Conservation (phyloP, 345 rosid species). For the Aethionema arabicum region DNA sequence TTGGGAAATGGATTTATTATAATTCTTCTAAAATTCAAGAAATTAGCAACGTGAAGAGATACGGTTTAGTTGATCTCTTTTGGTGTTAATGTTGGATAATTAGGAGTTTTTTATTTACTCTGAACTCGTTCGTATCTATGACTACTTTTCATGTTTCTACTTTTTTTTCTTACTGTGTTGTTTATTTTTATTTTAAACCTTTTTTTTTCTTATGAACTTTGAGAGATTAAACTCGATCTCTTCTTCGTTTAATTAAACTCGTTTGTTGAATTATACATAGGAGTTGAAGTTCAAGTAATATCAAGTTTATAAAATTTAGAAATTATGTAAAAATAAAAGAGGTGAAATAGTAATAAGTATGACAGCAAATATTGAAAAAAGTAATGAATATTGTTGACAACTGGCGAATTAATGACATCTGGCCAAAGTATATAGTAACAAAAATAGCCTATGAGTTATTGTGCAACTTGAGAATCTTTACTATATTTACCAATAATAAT, state of each 20-base stretch:
- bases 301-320: no score
- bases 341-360: no score
- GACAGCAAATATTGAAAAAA: no score
- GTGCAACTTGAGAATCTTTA: no score
- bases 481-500: no score
- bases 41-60: slow-evolving; percentile 22
- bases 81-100: slow-evolving; percentile 18
- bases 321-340: no score
- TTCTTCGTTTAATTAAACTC: not conserved
- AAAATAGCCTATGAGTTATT: no score
- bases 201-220: slow-evolving; percentile 22
- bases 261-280: no score
- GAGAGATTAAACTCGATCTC: not conserved
- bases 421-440: no score
- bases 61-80: slow-evolving; percentile 12
- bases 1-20: not conserved
- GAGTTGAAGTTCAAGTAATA: no score
- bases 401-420: no score
- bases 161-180: slow-evolving; percentile 24
- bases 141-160: slow-evolving; percentile 20
- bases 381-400: no score
- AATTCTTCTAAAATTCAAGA: slow-evolving; percentile 15
- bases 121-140: slow-evolving; percentile 21
- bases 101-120: slow-evolving; percentile 22
- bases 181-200: slow-evolving; percentile 18